Evolutionary conservation across 805 yeast species (phyloP).

Genomic region (Pichia ethanolica): DNA sequence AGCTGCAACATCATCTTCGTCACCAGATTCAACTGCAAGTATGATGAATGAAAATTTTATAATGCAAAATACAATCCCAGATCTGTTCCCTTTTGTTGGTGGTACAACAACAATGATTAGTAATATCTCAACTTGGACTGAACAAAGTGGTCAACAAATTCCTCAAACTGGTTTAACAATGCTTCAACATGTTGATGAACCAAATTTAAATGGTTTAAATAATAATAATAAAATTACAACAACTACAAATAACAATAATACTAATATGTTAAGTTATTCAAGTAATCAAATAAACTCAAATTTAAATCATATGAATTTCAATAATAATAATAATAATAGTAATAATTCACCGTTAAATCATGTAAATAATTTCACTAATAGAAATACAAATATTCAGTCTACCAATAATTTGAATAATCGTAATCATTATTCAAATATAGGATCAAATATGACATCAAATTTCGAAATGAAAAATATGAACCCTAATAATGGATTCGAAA

Average conservation of each 20-base stretch:
- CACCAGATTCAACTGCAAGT: background rate
- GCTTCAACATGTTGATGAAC: conserved; percentile 14
- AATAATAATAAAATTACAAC: background rate
- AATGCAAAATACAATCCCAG: conserved; percentile 23
- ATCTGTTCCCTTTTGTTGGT: conserved; percentile 31
- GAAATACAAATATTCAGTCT: background rate
- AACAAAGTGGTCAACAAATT: conserved; percentile 36
- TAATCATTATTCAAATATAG: no score
- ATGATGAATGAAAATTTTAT: background rate
- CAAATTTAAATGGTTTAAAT: background rate
- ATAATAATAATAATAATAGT: background rate
- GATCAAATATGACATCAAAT: no score
- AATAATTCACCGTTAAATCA: background rate
- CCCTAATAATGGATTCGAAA: background rate
- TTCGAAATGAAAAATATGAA: background rate
- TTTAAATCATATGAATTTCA: background rate
- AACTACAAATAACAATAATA: no score
- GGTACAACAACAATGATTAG: conserved; percentile 54
- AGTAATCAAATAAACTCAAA: no score
- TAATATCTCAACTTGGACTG: conserved; percentile 56
- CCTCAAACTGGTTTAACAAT: conserved; percentile 30
- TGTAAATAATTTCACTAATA: background rate
- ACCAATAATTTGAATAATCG: no score
- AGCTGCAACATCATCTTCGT: background rate
- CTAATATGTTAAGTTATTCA: no score